Evolutionary conservation across 179 eudicot genomes (phyloP), one percentile per base, ranked within the genome.

Genomic region (Heliamphora pulchella): DNA sequence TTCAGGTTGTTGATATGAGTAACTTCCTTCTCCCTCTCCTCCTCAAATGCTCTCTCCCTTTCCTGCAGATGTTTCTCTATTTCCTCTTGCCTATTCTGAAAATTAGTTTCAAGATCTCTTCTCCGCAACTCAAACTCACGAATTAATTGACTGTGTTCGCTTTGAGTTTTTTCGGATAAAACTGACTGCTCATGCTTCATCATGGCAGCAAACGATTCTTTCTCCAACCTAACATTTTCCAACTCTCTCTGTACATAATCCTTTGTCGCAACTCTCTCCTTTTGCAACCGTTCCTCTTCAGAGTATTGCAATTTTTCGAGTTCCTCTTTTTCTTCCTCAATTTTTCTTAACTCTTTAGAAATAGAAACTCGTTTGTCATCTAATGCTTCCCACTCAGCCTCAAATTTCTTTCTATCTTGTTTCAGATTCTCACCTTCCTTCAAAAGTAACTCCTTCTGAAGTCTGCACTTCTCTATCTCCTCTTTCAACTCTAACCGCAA

Each of bases 341-440:
- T 77, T 76, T 82, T 77, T 80, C 79, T 83, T n/a, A 87, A 75
- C 67, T 91, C 93, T 17, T 77, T 86, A 46, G 83, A 59, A 53
- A 92, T 71, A 39, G 44, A 77, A 71, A 83, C 84, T 81, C 87
- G 84, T 81, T 92, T 96, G 81, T 92, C 92, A 89, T 96, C 96
- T 84, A 96, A 85, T 39, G 84, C 91, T 79, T 92, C 97, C 99
- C 99, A 94, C 67, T 94, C 94, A 82, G 82, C 90, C 91, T 96
- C 97, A 83, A 94, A 94, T 82, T 86, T 94, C 80, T 65, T 79
- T 68, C 91, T 92, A 63, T 94, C 93, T 71, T 82, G 86, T 86
- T 87, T 94, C 86, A 96, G 82, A 66, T 90, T 94, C 80, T 87
- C 91, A 62, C 65, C 76, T 85, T 92, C 94, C 86, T 90, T 94